Evolutionary conservation across 805 yeast genomes (phyloP).

Genomic region (Ascoidea rubescens): DNA sequence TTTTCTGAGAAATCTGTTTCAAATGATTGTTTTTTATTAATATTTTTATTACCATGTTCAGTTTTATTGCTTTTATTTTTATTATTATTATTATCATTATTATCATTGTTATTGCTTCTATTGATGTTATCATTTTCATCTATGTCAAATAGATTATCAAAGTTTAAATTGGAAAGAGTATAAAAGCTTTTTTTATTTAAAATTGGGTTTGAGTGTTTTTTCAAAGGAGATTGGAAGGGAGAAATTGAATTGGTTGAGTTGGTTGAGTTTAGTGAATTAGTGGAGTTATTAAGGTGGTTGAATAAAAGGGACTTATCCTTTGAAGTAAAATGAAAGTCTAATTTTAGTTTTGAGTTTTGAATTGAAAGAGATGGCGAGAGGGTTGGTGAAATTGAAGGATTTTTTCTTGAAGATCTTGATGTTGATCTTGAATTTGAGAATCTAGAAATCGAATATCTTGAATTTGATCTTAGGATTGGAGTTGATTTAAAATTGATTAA

Average conservation of each 20-base stretch:
- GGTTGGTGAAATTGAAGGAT: not conserved
- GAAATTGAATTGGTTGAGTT: too few relatives aligned
- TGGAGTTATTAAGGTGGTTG: too few relatives aligned
- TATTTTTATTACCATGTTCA: not conserved
- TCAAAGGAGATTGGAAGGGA: too few relatives aligned
- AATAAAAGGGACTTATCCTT: not conserved
- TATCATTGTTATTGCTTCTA: not conserved
- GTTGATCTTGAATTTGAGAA: not conserved
- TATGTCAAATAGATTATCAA: not conserved
- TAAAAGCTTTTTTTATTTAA: too few relatives aligned
- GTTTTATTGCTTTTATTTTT: conserved; percentile 3
- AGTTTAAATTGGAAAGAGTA: too few relatives aligned
- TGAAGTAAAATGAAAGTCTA: not conserved
- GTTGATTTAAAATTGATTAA: not conserved
- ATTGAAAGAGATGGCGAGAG: not conserved
- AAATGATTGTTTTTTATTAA: conserved; percentile 1
- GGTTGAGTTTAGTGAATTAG: too few relatives aligned
- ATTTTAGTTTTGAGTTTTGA: not conserved
- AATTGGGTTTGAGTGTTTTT: too few relatives aligned
- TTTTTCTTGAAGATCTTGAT: not conserved
- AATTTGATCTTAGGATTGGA: not conserved
- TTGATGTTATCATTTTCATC: not conserved
- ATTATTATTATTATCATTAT: not conserved
- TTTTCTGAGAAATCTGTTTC: conserved; percentile 1
- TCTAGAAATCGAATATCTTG: not conserved